Base-by-base conservation (phyloP, 2,329 filamentous ascomycete species). In the Graphiopsis chlorocephala region DNA sequence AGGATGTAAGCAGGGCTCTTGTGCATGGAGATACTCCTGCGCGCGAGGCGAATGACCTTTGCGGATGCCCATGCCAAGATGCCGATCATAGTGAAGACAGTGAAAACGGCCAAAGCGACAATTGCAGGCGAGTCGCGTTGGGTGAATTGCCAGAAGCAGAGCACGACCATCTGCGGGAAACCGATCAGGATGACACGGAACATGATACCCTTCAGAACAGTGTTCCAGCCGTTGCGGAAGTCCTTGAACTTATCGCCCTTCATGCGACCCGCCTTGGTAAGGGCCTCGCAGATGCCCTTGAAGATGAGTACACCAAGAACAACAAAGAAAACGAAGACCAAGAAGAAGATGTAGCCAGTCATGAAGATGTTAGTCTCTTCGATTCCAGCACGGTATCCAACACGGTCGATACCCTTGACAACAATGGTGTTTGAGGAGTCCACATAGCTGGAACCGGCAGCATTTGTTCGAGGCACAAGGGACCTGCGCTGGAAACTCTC, bases 1-100 rank as follows among this genome's bases (percentile, higher is more conserved):
- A 98, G 88, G 71, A 97, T 97, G 79, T 97, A 97, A 29, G 93
- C 94, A 28, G 94, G 93, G 81, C 97, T 97, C 80, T 94, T 93
- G 84, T 97, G 93, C 87, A 97, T 92, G 64, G 85, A 80, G 68
- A 96, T 90, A 33, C 93, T 97, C 71, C 92, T 90, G 74, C 92
- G 92, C 35, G 93, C 94, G 68, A 98, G 90, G 63, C 88, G 86
- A 72, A 96, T 91, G 68, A 98, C 92, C 82, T 97, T 97, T 80
- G 86, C 89, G 0, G 92, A 88, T 55, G 93, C 94, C 91, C 92
- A 97, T 25, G 81, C 88, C 35, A 98, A 85, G 33, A 93, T 91
- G 61, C 84, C 83, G 45, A 89, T 82, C 83, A 96, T 89, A 67
- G 90, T 90, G 71, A 97, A 81, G 76, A 97, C 86, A 83, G 96